A percentile compares a stretch with the other conserved stretches of the same genome.
phyloP scores from a whole-genome alignment of 2,329 filamentous ascomycete species.

The Colletotrichum chrysophilum region DNA sequence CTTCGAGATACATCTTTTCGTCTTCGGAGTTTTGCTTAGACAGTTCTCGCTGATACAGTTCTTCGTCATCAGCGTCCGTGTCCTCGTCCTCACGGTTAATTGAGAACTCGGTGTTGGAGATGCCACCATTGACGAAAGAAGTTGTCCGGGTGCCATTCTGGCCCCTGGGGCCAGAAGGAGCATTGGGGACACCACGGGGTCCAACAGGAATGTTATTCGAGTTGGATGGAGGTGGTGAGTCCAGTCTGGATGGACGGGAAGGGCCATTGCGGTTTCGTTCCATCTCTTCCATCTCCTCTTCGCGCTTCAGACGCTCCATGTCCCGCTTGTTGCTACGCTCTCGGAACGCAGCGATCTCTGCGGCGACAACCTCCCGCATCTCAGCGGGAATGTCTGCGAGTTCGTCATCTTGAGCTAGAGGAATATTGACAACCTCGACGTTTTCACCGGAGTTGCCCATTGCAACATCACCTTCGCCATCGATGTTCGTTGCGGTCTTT shows the following conservation, averaged over 20 bases:
- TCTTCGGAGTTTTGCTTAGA: conserved; percentile 76
- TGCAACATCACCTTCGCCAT: conserved; percentile 69
- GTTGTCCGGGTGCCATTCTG: conserved; percentile 72
- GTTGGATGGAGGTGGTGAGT: conserved; percentile 70
- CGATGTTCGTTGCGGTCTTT: conserved; percentile 48
- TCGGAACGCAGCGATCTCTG: conserved; percentile 92
- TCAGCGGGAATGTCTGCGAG: conserved; percentile 94
- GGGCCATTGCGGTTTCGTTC: conserved; percentile 76
- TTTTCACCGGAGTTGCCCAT: conserved; percentile 76
- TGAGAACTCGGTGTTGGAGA: conserved; percentile 62
- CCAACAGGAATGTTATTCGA: conserved; percentile 80
- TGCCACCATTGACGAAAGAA: conserved; percentile 81
- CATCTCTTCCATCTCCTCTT: conserved; percentile 90
- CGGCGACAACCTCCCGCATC: conserved; percentile 93
- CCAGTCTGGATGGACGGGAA: conserved; percentile 67
- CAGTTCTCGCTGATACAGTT: conserved; percentile 76
- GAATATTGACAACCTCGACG: conserved; percentile 89
- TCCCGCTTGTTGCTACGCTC: conserved; percentile 90
- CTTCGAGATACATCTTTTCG: conserved; percentile 82
- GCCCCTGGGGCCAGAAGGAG: conserved; percentile 69
- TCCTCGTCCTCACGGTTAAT: conserved; percentile 81
- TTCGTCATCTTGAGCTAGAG: conserved; percentile 87
- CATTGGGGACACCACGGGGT: conserved; percentile 73
- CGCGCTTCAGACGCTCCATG: conserved; percentile 82
- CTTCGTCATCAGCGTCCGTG: conserved; percentile 84